Conservation (phyloP, 2,329 filamentous ascomycete genomes). For the Sordariomycetes sp. region DNA sequence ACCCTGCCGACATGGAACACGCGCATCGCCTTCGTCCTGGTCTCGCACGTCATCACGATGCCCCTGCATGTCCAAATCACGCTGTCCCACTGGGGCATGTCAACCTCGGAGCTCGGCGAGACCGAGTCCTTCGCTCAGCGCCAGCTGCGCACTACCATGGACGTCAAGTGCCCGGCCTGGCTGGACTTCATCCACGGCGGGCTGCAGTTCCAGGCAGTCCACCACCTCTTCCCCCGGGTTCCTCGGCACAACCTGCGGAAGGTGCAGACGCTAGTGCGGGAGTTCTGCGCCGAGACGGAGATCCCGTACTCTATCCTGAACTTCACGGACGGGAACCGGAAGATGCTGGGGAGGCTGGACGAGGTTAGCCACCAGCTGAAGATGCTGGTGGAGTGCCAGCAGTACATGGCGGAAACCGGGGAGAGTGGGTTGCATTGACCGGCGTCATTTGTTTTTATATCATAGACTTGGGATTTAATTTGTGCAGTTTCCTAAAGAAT, state of each 20-base stretch:
- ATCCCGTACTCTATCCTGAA: constrained; percentile 52
- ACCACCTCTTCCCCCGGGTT: constrained; percentile 59
- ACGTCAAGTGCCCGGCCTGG: constrained; percentile 62
- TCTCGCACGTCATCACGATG: constrained; percentile 56
- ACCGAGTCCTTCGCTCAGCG: constrained; percentile 58
- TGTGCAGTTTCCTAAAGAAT: too few species aligned
- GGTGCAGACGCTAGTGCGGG: constrained; percentile 47
- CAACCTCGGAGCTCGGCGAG: constrained; percentile 51
- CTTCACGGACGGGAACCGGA: constrained; percentile 52
- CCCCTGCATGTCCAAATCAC: constrained; percentile 64
- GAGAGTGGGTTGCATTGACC: constrained; percentile 26
- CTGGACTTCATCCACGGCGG: constrained; percentile 64
- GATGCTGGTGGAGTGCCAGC: constrained; percentile 46
- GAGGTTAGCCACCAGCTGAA: constrained; percentile 52
- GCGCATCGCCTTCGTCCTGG: constrained; percentile 50
- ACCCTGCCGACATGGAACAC: constrained; percentile 45
- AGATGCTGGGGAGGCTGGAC: constrained; percentile 33
- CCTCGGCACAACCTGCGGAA: constrained; percentile 57
- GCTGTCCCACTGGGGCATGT: constrained; percentile 64
- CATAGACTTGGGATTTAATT: not conserved
- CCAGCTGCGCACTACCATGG: constrained; percentile 63
- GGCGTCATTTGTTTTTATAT: not conserved
- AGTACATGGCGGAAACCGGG: constrained; percentile 35
- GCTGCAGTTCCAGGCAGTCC: constrained; percentile 62
- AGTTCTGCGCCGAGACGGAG: constrained; percentile 53